phyloP scores from a whole-genome alignment of 73 alveolate species.

The Symbiodinium pilosum region DNA sequence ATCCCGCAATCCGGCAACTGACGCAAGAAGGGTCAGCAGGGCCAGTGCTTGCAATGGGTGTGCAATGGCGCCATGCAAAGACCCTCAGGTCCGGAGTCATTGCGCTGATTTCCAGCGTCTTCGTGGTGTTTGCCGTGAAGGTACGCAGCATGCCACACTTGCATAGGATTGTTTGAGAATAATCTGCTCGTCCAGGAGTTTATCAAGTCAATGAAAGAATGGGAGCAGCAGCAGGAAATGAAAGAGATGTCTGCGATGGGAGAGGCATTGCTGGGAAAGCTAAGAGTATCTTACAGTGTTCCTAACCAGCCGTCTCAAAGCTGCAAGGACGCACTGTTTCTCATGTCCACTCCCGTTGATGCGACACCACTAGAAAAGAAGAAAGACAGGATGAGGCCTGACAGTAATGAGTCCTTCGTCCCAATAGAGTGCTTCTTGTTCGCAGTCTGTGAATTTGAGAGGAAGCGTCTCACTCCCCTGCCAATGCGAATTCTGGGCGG shows the following conservation, averaged over 20 bases:
- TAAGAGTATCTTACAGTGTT: background rate
- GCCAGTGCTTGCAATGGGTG: too few relatives aligned
- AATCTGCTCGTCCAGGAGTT: conserved; percentile 30
- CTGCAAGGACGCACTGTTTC: conserved; percentile 78
- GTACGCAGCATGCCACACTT: background rate
- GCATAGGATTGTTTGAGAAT: background rate
- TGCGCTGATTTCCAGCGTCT: conserved; percentile 76
- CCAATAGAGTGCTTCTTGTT: too few relatives aligned
- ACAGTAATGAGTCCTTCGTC: background rate
- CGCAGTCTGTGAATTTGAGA: background rate
- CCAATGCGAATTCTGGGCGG: conserved; percentile 87
- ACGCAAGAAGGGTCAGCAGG: too few relatives aligned
- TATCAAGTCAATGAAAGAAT: conserved; percentile 91
- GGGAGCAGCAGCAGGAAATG: conserved; percentile 94
- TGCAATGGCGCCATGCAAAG: too few relatives aligned
- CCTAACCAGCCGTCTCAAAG: background rate
- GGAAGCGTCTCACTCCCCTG: conserved; percentile 87
- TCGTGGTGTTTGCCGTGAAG: conserved; percentile 88
- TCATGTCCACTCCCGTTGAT: conserved; percentile 90
- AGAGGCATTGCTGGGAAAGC: conserved; percentile 25
- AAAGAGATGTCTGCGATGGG: conserved; percentile 91
- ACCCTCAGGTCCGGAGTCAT: conserved; percentile 81
- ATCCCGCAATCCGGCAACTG: too few relatives aligned
- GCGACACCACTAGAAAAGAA: conserved; percentile 91
- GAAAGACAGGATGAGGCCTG: conserved; percentile 68